Evolutionary conservation across 257 asterid genomes (phyloP).

Genomic region (Solanum bukasovii): DNA sequence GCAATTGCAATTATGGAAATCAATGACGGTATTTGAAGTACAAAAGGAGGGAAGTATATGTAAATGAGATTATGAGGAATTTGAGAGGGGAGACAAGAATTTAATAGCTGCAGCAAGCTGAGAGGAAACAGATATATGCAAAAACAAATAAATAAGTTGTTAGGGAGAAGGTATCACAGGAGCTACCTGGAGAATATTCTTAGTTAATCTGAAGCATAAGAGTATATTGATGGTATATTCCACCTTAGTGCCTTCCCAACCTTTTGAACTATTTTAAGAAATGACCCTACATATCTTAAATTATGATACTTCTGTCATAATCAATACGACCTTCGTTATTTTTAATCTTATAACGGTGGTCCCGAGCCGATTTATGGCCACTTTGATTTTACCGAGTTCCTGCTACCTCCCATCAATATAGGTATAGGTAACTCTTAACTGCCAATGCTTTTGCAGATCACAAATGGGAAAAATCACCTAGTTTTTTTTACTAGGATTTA

Average conservation of each 20-base stretch:
- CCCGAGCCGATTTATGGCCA: neutral
- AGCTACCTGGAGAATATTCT: slow-evolving; percentile 3
- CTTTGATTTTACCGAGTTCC: neutral
- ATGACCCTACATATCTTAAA: neutral
- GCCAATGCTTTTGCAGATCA: neutral
- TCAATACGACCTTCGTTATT: neutral
- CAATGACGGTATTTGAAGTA: neutral
- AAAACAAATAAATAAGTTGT: neutral
- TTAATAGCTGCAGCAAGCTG: neutral
- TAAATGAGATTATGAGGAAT: neutral
- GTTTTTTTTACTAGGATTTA: neutral
- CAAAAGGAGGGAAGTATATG: neutral
- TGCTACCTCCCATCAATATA: neutral
- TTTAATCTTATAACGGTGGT: neutral
- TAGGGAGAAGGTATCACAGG: neutral
- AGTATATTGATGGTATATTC: slow-evolving; percentile 23
- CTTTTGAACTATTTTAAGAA: neutral
- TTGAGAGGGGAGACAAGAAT: neutral
- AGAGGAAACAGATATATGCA: neutral
- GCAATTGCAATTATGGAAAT: neutral
- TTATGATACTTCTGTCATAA: neutral
- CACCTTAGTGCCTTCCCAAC: slow-evolving; percentile 2
- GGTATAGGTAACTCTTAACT: neutral
- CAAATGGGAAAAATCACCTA: neutral
- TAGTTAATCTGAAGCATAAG: slow-evolving; percentile 1